Evolutionary conservation across 192 early-diverging fungal genomes (phyloP).

Genomic region (Dispira parvispora): DNA sequence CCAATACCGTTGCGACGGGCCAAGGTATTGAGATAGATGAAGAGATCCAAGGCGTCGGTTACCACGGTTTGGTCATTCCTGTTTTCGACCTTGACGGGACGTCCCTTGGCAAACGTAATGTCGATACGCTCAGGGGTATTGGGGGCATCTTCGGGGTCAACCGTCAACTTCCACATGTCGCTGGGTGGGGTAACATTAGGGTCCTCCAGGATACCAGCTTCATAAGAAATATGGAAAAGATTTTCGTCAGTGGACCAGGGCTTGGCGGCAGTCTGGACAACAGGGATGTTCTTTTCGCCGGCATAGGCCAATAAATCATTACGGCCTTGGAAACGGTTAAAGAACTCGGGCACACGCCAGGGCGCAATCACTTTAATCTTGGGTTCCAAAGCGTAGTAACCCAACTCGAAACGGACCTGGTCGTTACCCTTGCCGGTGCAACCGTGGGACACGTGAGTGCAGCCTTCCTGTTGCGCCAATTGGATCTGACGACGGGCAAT

Average conservation of each 20-base stretch:
- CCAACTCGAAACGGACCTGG: conserved; percentile 98
- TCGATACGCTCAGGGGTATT: conserved; percentile 87
- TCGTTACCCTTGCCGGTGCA: conserved; percentile 99
- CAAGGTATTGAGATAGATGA: conserved; percentile 89
- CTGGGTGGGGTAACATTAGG: conserved; percentile 88
- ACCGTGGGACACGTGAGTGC: conserved; percentile 93
- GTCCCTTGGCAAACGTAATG: conserved; percentile 78
- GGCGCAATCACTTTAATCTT: conserved; percentile 93
- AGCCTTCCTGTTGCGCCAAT: conserved; percentile 83
- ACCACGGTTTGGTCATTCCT: conserved; percentile 43
- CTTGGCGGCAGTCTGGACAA: conserved; percentile 88
- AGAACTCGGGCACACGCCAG: conserved; percentile 93
- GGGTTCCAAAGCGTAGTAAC: conserved; percentile 90
- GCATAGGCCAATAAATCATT: conserved; percentile 85
- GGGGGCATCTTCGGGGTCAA: conserved; percentile 92
- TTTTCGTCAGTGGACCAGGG: conserved; percentile 99
- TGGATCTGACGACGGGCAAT: conserved; percentile 84
- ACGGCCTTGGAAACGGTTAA: conserved; percentile 85
- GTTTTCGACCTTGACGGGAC: conserved; percentile 82
- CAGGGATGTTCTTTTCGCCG: conserved; percentile 74
- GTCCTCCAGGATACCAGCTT: conserved; percentile 96
- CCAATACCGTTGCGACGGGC: conserved; percentile 96
- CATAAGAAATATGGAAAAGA: conserved; percentile 97
- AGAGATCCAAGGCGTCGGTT: conserved; percentile 62
- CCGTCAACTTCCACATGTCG: conserved; percentile 99